phyloP scores from a whole-genome alignment of 495 filamentous ascomycete genomes.

The Trichoderma asperelloides region DNA sequence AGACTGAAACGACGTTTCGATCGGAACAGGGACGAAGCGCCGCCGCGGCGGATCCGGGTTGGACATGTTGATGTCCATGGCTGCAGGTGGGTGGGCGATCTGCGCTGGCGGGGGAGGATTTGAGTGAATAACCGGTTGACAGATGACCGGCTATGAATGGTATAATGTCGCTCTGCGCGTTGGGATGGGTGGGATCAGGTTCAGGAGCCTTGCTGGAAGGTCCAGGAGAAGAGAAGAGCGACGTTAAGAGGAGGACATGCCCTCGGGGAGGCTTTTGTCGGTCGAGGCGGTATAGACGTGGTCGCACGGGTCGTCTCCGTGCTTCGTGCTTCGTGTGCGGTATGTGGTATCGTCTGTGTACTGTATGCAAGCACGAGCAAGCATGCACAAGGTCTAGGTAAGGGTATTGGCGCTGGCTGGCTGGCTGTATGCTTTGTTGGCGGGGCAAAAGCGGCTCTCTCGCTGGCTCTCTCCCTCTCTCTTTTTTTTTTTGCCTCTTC shows the following conservation, averaged over 20 bases:
- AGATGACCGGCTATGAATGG: not conserved
- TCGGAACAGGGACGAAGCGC: slow-evolving; percentile 49
- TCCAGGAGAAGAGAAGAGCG: not conserved
- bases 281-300: slow-evolving; percentile 2
- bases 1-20: slow-evolving; percentile 51
- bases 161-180: not conserved
- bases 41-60: slow-evolving; percentile 25
- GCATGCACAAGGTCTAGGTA: not conserved
- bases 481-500: no score
- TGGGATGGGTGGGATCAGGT: not conserved
- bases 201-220: slow-evolving; percentile 6
- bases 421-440: not conserved
- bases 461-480: no score
- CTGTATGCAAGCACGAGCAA: not conserved
- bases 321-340: not conserved
- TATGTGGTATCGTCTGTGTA: not conserved
- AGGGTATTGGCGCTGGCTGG: no score
- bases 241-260: not conserved
- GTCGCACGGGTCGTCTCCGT: not conserved
- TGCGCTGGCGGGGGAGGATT: not conserved
- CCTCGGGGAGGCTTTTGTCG: not conserved
- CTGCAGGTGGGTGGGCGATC: not conserved
- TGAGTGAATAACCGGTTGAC: not conserved
- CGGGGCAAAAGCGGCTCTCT: no score
- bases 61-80: slow-evolving; percentile 8